Base-by-base conservation (phyloP, 2,329 filamentous ascomycete species). In the Cadophora malorum region DNA sequence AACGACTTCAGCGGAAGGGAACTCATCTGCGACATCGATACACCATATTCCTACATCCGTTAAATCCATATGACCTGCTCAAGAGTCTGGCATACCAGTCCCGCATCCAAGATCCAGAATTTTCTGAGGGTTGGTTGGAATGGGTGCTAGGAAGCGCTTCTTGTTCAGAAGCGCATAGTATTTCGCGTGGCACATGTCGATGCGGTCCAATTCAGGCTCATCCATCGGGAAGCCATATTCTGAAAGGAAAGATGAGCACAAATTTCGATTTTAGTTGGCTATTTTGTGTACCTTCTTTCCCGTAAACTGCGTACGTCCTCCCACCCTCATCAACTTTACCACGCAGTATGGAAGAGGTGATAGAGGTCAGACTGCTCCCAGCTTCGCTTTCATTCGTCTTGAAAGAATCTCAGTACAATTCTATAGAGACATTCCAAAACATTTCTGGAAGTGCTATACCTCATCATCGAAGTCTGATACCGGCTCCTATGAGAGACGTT, bases 141-240 rank as follows among this genome's bases (percentile, higher is more conserved):
- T 45, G 41, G 41, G 41, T 19, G 41, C 41, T 45, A 45, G 6
- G 41, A 45, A 45, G 41, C 41, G 41, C 23, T 55, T 69, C 47
- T 69, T 67, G n/a, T 65, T 55, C 14, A 69, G 33, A 1, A 67
- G 38, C 16, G 56, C 56, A 41, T 35, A 76, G 65, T 79, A 79
- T 65, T 79, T 78, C 16, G 73, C 72, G 59, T 80, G 79, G 10
- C 74, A 76, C 72, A 80, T 74, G 58, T 80, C 78, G 21, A 80
- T 78, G 4, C 79, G 75, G 64, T 80, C 78, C 9, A 80, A 73
- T 64, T 80, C 79, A 1, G 63, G 67, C 41, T 79, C 77, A 45
- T 80, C 79, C 76, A 80, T 80, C 12, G 79, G 79, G 16, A 80
- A 71, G 5, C 78, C 77, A 69, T 80, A 80, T 65, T 80, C 78